A percentile compares a stretch with the other conserved stretches of the same genome.
phyloP scores from a whole-genome alignment of 176 grass and related monocot genomes.

The Oryza meyeriana region DNA sequence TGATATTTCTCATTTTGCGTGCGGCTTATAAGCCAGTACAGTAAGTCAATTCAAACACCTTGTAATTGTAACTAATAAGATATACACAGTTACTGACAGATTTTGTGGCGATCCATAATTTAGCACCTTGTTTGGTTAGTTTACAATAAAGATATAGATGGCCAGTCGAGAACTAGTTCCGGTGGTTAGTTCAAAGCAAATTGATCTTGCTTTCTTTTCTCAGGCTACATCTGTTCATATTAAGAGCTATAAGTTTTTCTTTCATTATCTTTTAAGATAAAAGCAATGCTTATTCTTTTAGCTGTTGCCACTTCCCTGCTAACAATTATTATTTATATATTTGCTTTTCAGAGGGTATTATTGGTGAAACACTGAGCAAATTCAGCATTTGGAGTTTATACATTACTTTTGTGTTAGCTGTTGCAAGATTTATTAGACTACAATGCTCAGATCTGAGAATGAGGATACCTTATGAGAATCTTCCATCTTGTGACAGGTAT shows the following conservation, averaged over 20 bases:
- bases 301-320: neutral
- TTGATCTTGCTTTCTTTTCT: neutral
- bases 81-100: neutral
- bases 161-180: neutral
- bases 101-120: neutral
- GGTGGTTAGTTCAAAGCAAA: neutral
- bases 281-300: neutral
- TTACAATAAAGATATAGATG: neutral
- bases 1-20: too few species aligned
- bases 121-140: neutral
- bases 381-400: constrained; percentile 99
- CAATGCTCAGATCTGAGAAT: constrained; percentile 98
- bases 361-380: constrained; percentile 97
- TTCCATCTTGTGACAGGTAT: constrained; percentile 97
- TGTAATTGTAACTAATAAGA: neutral
- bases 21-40: too few species aligned
- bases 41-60: too few species aligned
- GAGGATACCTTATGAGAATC: constrained; percentile 99
- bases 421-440: constrained; percentile 98
- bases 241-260: neutral
- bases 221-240: neutral
- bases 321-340: neutral
- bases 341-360: constrained; percentile 86
- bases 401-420: constrained; percentile 96
- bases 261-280: neutral